These are phyloP conservation scores for Trichoderma lentiforme DNA, from an alignment of 2,329 filamentous ascomycete genomes.

Conservation along the genomic window DNA sequence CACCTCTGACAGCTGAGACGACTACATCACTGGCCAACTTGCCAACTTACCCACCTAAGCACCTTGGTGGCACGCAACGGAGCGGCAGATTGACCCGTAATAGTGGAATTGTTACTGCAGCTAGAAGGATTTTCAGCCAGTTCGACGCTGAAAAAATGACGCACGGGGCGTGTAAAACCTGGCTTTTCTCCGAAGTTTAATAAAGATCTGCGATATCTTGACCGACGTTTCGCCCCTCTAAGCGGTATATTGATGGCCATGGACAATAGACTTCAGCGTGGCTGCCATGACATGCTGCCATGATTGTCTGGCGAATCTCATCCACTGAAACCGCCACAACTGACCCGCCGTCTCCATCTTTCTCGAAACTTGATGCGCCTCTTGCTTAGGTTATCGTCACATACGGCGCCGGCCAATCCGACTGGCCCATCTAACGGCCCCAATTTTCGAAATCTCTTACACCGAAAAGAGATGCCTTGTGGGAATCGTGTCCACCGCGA, in stretches of 20 bases:
- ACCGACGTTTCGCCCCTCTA: background rate
- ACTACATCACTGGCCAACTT: background rate
- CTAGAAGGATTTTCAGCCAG: background rate
- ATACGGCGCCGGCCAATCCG: conserved; percentile 9
- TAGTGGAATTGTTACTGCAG: background rate
- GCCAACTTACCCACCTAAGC: background rate
- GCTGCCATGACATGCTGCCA: background rate
- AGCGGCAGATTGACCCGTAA: background rate
- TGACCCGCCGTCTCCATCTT: conserved; percentile 2
- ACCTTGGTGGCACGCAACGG: background rate
- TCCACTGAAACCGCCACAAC: background rate
- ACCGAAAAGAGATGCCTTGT: background rate
- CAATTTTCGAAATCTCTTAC: conserved; percentile 11
- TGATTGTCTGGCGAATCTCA: background rate
- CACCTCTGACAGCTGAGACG: background rate
- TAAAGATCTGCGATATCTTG: conserved; percentile 7
- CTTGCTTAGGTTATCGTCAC: background rate
- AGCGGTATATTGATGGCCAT: background rate
- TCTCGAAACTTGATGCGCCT: background rate
- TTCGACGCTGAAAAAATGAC: background rate
- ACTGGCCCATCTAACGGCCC: conserved; percentile 2
- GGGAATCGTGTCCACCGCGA: background rate
- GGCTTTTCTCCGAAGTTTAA: background rate
- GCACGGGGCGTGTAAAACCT: conserved; percentile 1
- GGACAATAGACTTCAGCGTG: background rate